Evolutionary conservation across 2,329 filamentous ascomycete genomes (phyloP), one percentile per base, ranked within the genome.

Genomic region (Fusarium metavorans): DNA sequence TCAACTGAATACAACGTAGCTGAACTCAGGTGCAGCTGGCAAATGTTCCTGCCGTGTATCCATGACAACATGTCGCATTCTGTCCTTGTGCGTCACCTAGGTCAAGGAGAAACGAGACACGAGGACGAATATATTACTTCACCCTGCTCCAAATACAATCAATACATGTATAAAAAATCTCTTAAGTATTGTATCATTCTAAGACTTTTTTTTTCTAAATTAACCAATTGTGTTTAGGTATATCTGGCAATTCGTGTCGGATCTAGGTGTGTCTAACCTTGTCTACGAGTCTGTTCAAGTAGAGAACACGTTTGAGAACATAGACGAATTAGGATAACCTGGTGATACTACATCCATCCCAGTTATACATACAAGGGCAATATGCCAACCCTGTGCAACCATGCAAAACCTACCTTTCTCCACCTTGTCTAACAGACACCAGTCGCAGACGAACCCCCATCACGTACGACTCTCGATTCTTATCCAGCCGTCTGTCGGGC

Each of bases 391-490:
- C 6, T 32, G 18, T 54, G 48, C n/a, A 5, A 20, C 48, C 48
- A 2, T 54, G 27, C 11, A 18, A 20, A 54, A 20, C 48, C 27
- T 39, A 11, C 27, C 20, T 43, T 18, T 3, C 3, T 20, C 18
- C 18, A 32, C 14, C 30, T 16, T 16, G 32, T 68, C 27, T 61
- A 6, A 27, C 64, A 60, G 45, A 41, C 1, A 72, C 50, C 18
- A 72, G 72, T n/a, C 52, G 64, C 5, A 74, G 72, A 10, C 57
- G 57, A 4, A 70, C 71, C 5, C 68, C 60, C 25, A 57, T 52
- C 11, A 61, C 56, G 66, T 60, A 57, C 11, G n/a, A 11, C 7
- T 54, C 64, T 6, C 60, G 74, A 14, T 62, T 27, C 32, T 32
- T 30, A 23, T 69, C 41, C n/a, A 70, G 34, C 2, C 39, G 50